Conservation (phyloP, 768 basidiomycete species). For the Amanita thiersii region DNA sequence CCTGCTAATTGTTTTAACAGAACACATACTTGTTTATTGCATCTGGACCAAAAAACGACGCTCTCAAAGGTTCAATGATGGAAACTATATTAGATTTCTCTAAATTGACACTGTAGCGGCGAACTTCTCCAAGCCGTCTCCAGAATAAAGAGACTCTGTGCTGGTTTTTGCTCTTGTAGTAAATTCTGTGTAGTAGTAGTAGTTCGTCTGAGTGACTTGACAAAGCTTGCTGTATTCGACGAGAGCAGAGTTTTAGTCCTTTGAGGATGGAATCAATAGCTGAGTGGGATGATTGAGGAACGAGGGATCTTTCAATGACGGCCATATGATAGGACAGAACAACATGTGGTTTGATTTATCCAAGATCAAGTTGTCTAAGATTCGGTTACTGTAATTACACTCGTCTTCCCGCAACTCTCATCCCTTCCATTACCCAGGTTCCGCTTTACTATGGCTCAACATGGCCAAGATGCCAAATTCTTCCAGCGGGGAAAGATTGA, state of each 20-base stretch:
- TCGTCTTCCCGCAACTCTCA: too few relatives aligned
- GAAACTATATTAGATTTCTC: constrained; percentile 21
- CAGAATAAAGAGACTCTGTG: constrained; percentile 65
- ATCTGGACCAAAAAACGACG: constrained; percentile 41
- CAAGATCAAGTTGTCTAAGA: background rate
- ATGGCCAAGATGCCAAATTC: constrained; percentile 87
- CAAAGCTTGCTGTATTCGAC: constrained; percentile 39
- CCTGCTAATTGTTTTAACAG: background rate
- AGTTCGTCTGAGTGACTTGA: constrained; percentile 40
- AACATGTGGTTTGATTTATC: background rate
- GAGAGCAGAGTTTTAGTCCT: constrained; percentile 45
- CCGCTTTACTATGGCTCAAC: constrained; percentile 32
- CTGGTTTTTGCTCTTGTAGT: constrained; percentile 79
- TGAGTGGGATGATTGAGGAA: constrained; percentile 24
- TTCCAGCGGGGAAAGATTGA: constrained; percentile 90
- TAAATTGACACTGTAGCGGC: constrained; percentile 39
- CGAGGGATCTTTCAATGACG: constrained; percentile 16
- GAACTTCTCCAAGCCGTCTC: constrained; percentile 54
- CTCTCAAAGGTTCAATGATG: constrained; percentile 31
- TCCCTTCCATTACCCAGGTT: too few relatives aligned
- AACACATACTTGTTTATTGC: constrained; percentile 27
- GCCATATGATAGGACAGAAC: constrained; percentile 11
- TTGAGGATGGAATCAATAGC: constrained; percentile 53
- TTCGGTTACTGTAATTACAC: too few relatives aligned
- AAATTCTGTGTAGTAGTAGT: constrained; percentile 54